Percentiles rank a stretch among this genome's conserved stretches.
These are phyloP conservation scores for Ajuga chamaepitys DNA, from an alignment of 257 asterid species.

Conservation along the genomic window DNA sequence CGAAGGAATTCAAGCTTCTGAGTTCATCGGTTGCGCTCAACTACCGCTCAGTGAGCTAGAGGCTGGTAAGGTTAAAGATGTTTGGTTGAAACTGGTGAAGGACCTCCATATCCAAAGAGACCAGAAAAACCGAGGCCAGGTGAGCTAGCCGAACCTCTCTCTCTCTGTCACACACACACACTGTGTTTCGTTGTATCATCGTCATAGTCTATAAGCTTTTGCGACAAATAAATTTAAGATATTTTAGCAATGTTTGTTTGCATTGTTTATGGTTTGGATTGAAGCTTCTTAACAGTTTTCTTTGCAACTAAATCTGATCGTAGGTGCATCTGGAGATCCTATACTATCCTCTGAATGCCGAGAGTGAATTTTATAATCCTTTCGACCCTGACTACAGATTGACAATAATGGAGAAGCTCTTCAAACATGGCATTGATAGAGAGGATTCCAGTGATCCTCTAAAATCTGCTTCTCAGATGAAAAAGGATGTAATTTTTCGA, in stretches of 20 bases:
- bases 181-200: no score
- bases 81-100: constrained; percentile 81
- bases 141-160: constrained; percentile 16
- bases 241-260: no score
- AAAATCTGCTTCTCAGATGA: constrained; percentile 23
- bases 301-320: not conserved
- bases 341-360: constrained; percentile 53
- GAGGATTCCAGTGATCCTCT: constrained; percentile 14
- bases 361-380: constrained; percentile 35
- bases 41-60: constrained; percentile 47
- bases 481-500: constrained; percentile 50
- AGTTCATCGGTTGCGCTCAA: constrained; percentile 75
- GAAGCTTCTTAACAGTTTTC: no score
- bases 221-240: no score
- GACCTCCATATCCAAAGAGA: constrained; percentile 73
- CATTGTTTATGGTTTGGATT: not conserved
- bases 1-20: constrained; percentile 84
- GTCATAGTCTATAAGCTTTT: no score
- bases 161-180: not conserved
- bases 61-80: constrained; percentile 83
- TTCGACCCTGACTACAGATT: constrained; percentile 51
- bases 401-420: constrained; percentile 61
- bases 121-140: constrained; percentile 80
- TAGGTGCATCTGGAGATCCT: constrained; percentile 85
- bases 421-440: constrained; percentile 22